Base-by-base conservation (phyloP, 2,329 filamentous ascomycete species). In the Sclerotinia glacialis region DNA sequence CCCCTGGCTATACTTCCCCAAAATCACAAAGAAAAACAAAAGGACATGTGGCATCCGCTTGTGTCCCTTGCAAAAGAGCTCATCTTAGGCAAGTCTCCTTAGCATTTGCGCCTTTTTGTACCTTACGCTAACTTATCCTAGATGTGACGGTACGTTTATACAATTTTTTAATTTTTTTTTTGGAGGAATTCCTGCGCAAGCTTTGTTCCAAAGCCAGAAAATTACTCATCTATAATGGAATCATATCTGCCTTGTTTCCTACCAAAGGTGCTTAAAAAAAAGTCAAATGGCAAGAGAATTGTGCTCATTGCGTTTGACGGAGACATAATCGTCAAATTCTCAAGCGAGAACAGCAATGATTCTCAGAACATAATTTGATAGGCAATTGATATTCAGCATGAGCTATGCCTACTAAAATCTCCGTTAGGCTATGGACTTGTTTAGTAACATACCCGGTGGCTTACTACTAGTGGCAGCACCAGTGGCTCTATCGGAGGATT, bases 1-100 rank as follows among this genome's bases (percentile, higher is more conserved):
- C 76, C 31, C 78, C 80, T 46, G 77, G 80, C 3, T 83, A 82
- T 69, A 78, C 80, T 14, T 86, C 86, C 49, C 84, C 86, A 2
- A 88, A 86, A 72, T 81, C 85, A 8, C 85, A 87, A 69, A 82
- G 87, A 71, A 89, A 89, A 76, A 88, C 89, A 7, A 92, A 92
- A 76, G 89, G 90, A 18, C 91, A 95, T 79, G 91, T 94, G 64
- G 90, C 90, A 61, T 93, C 90, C 46, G 91, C 91, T 34, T 95
- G 91, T 76, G 88, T 94, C 71, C 92, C 92, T 68, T 95, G 91
- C 80, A 94, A 94, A 77, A 88, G 87, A 77, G 91, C 91, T 47
- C 91, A 95, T 83, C 83, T 95, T 70, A 83, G 86, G 85, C 88
- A 69, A 71, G 70, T 70, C 40, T 34, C 53, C 52, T 61, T 46